Evolutionary conservation across 768 basidiomycete species (phyloP), one percentile per base, ranked within the genome.

Genomic region (Boletus bicolor): DNA sequence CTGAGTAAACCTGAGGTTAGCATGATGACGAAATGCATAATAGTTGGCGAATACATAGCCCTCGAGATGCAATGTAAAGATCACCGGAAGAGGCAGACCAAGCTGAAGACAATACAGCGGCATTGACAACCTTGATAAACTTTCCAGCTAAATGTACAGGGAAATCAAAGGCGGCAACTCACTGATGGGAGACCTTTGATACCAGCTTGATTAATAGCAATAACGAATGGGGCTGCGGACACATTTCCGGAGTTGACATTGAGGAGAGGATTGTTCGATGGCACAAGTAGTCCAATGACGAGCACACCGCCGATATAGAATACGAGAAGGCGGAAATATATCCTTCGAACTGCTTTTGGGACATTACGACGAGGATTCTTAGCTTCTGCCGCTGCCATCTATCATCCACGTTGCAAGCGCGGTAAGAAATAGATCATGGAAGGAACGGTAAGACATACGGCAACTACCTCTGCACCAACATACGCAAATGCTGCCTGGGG

Each of bases 401-500:
- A 43, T 42, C 17, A 26, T 21, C 12, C n/a, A 49, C 8, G 35
- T 30, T 37, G 51, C 26, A 49, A 17, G 41, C 17, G 8, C 15
- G 4, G 36, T 26, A 38, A 53, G 48, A 48, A 14, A 15, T 24
- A 17, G 10, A 30, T 39, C 36, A 15, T 49, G 11, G 37, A 34
- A 39, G 53, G 19, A 41, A 42, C 21, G 3, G 6, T 21, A 28
- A 35, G 15, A 61, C 66, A 41, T 54, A 74, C 71, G 41, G 74
- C 75, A 37, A 75, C 73, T 19, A 72, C 64, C 60, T 83, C 83
- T 2, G 81, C 79, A 32, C 83, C 84, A 49, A 79, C 76, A 65
- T 76, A 82, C 14, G 80, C 77, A 69, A 83, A 83, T 21, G 81
- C 79, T 19, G 83, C 83, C 58, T 82, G 79, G 30, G 75, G 75